Evolutionary conservation across 805 yeast genomes (phyloP).

Genomic region (Candida corydali): DNA sequence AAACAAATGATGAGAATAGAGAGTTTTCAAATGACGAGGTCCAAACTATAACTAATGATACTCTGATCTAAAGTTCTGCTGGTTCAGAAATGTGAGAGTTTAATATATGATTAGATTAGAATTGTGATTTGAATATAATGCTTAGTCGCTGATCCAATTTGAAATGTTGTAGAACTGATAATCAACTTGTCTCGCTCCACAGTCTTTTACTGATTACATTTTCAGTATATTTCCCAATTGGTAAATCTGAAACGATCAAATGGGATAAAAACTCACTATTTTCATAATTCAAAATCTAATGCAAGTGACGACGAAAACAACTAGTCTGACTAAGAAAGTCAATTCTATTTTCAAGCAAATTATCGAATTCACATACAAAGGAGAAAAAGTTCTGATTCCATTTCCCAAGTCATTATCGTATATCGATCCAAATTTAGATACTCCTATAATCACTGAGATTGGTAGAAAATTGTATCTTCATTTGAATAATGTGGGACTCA

Average conservation of each 20-base stretch:
- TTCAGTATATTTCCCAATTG: not conserved
- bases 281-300: too few relatives aligned
- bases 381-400: not conserved
- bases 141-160: too few relatives aligned
- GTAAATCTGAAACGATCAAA: not conserved
- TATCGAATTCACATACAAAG: not conserved
- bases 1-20: not conserved
- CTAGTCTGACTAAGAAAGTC: too few relatives aligned
- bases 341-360: too few relatives aligned
- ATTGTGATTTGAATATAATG: too few relatives aligned
- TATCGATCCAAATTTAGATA: not conserved
- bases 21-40: not conserved
- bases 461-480: constrained; percentile 9
- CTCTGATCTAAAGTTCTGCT: constrained; percentile 1
- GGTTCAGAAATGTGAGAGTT: constrained; percentile 1
- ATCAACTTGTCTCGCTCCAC: too few relatives aligned
- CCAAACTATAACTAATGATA: constrained; percentile 3
- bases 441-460: constrained; percentile 3
- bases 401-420: not conserved
- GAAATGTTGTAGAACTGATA: too few relatives aligned
- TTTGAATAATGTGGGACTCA: constrained; percentile 12
- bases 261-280: not conserved
- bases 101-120: too few relatives aligned
- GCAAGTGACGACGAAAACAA: too few relatives aligned
- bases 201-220: too few relatives aligned